These are phyloP conservation scores for Ochromonas danica DNA, from an alignment of 108 stramenopile genomes.

Conservation along the genomic window DNA sequence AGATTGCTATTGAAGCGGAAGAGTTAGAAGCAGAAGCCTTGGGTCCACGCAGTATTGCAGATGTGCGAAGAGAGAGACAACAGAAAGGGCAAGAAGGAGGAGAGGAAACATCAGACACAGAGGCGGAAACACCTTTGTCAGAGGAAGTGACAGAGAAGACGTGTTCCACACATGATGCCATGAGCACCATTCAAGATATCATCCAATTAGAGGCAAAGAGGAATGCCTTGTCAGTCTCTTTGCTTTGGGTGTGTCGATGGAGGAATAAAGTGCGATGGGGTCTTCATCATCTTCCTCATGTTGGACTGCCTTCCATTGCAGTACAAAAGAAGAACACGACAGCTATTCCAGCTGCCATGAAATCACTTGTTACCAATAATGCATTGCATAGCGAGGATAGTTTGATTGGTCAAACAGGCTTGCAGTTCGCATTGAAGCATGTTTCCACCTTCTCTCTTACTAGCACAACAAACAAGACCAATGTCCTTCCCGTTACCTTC, in stretches of 20 bases:
- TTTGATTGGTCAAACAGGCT: too few species aligned
- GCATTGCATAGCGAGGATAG: neutral
- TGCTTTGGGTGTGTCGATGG: slow-evolving; percentile 17
- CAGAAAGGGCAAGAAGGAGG: neutral
- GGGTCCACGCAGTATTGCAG: neutral
- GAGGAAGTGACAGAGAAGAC: neutral
- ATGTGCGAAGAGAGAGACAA: neutral
- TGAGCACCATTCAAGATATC: neutral
- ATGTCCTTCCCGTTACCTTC: neutral
- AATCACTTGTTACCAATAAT: neutral
- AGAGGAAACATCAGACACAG: neutral
- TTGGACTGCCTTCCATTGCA: neutral
- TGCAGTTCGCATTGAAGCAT: too few species aligned
- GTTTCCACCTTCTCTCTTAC: too few species aligned
- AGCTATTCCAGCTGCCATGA: neutral
- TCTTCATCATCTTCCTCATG: neutral
- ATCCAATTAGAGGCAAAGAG: neutral
- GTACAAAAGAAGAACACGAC: neutral
- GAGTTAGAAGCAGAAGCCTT: neutral
- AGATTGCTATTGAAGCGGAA: neutral
- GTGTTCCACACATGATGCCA: neutral
- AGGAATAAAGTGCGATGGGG: neutral
- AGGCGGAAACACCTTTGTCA: neutral
- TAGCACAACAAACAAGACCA: neutral
- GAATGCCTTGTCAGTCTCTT: neutral